Evolutionary conservation across 768 basidiomycete genomes (phyloP).

Genomic region (Cytidiella melzeri): DNA sequence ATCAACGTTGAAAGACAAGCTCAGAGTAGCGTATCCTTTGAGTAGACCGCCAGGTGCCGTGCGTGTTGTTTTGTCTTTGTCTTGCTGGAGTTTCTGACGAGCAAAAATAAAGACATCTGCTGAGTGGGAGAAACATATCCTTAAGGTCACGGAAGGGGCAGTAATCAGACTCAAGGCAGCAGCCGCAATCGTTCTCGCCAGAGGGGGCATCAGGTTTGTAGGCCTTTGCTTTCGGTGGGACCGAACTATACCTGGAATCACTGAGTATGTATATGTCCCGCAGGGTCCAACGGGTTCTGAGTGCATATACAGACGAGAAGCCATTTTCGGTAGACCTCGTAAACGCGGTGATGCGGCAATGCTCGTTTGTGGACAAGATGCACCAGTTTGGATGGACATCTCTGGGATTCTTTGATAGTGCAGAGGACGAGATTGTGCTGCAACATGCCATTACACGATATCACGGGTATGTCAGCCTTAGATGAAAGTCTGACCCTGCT

Average conservation of each 20-base stretch:
- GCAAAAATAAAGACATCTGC: too few relatives aligned
- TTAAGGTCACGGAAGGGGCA: too few relatives aligned
- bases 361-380: conserved; percentile 49
- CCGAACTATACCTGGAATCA: too few relatives aligned
- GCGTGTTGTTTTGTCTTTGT: background rate
- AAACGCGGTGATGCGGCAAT: conserved; percentile 55
- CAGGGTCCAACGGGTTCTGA: conserved; percentile 30
- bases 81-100: too few relatives aligned
- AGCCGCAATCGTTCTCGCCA: too few relatives aligned
- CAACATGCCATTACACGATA: conserved; percentile 49
- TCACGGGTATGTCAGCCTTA: conserved; percentile 39
- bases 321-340: conserved; percentile 51
- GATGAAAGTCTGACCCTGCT: background rate
- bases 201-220: too few relatives aligned
- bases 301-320: conserved; percentile 45
- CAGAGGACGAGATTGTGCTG: conserved; percentile 34
- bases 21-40: conserved; percentile 1
- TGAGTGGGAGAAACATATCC: too few relatives aligned
- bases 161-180: too few relatives aligned
- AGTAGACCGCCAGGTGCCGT: background rate
- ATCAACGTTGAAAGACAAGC: background rate
- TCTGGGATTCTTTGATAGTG: conserved; percentile 34
- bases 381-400: conserved; percentile 44
- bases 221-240: too few relatives aligned
- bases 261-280: background rate